Evolutionary conservation across 768 basidiomycete genomes (phyloP).

Genomic region (Galerina marginata): DNA sequence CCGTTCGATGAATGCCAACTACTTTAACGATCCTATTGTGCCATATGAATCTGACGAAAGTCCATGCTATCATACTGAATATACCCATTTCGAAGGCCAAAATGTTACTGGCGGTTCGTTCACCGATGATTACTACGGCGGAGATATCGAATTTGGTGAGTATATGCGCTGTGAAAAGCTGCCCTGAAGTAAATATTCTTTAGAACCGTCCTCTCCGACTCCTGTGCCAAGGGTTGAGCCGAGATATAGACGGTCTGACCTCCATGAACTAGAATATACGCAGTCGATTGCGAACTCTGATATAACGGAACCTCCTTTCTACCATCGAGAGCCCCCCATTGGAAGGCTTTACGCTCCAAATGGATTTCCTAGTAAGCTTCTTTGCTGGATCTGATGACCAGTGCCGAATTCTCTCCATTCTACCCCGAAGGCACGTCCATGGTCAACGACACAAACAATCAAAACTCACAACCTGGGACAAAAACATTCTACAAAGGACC

Average conservation of each 20-base stretch:
- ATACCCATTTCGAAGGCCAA: neutral
- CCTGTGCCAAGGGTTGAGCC: neutral
- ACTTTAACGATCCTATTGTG: constrained; percentile 20
- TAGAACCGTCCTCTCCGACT: constrained; percentile 27
- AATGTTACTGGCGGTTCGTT: neutral
- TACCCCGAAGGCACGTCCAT: neutral
- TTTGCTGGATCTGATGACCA: no score
- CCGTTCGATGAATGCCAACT: constrained; percentile 15
- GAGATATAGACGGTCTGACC: neutral
- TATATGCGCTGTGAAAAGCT: constrained; percentile 37
- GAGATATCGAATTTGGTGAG: constrained; percentile 36
- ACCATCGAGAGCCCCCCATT: neutral
- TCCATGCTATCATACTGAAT: neutral
- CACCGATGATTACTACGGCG: constrained; percentile 20
- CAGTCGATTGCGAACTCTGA: neutral
- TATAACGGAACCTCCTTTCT: neutral
- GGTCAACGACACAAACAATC: neutral
- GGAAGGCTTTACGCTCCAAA: neutral
- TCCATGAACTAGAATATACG: neutral
- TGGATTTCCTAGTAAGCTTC: neutral
- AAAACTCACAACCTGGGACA: neutral
- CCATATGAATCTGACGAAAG: neutral
- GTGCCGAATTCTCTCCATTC: no score
- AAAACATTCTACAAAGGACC: neutral
- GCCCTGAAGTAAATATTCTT: neutral